phyloP scores from a whole-genome alignment of 2,329 filamentous ascomycete genomes.

The Acephala macrosclerotiorum region DNA sequence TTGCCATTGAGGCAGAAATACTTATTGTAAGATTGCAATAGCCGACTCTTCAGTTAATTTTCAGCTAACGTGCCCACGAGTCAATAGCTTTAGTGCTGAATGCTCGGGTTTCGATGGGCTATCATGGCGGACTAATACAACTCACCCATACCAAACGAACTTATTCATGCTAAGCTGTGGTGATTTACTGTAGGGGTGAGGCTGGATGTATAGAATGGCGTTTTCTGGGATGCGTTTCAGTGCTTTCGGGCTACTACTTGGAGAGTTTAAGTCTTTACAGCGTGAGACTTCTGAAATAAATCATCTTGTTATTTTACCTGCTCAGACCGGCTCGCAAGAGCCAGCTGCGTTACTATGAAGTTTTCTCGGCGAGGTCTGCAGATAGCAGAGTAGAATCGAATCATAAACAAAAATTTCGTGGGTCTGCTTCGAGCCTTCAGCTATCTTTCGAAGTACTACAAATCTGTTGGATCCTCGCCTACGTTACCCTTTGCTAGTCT shows the following conservation, averaged over 20 bases:
- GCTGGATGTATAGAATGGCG: conserved; percentile 18
- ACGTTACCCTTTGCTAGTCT: no score
- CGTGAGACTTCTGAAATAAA: conserved; percentile 21
- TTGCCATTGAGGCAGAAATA: conserved; percentile 23
- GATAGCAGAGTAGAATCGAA: conserved; percentile 21
- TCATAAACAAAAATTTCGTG: no score
- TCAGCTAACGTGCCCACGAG: conserved; percentile 25
- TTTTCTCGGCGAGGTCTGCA: conserved; percentile 19
- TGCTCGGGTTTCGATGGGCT: conserved; percentile 24
- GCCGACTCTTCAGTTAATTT: conserved; percentile 21
- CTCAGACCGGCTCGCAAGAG: conserved; percentile 22
- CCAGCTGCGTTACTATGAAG: conserved; percentile 21
- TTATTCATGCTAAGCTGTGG: conserved; percentile 25
- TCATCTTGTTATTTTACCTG: conserved; percentile 20
- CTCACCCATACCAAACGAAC: conserved; percentile 26
- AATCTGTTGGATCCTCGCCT: no score
- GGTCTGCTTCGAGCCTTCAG: no score
- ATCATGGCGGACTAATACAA: conserved; percentile 25
- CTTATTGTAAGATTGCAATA: conserved; percentile 27
- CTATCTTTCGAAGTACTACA: no score
- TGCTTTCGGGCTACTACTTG: conserved; percentile 21
- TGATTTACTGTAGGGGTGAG: conserved; percentile 23
- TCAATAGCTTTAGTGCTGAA: conserved; percentile 26
- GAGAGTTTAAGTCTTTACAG: conserved; percentile 18
- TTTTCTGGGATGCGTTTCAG: conserved; percentile 21